Evolutionary conservation across 257 asterid genomes (phyloP).

Genomic region (Avicennia marina): DNA sequence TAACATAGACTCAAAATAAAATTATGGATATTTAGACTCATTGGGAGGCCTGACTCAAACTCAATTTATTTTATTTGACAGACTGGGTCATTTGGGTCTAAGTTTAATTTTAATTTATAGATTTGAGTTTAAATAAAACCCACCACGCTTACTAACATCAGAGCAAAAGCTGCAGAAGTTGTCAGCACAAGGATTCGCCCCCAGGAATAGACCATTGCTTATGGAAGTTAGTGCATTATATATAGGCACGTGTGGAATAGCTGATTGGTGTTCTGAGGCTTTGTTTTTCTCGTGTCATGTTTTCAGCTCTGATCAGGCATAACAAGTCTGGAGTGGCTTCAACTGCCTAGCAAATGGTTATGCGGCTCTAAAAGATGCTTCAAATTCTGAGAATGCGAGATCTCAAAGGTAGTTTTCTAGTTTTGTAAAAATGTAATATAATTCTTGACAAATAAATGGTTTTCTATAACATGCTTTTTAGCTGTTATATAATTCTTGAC

Average conservation of each 20-base stretch:
- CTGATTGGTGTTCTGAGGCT: not conserved
- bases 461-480: not conserved
- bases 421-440: not conserved
- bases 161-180: slow-evolving; percentile 93
- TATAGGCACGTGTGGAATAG: not conserved
- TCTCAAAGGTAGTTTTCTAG: slow-evolving; percentile 52
- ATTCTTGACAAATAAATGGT: not conserved
- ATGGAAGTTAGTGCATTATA: slow-evolving; percentile 61
- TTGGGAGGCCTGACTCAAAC: too few relatives aligned
- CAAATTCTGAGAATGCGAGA: slow-evolving; percentile 54
- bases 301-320: slow-evolving; percentile 75
- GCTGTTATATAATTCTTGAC: too few relatives aligned
- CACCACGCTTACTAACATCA: too few relatives aligned
- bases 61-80: too few relatives aligned
- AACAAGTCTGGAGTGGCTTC: slow-evolving; percentile 69
- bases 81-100: too few relatives aligned
- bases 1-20: too few relatives aligned
- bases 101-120: too few relatives aligned
- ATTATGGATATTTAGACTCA: too few relatives aligned
- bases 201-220: slow-evolving; percentile 69
- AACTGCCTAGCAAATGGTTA: slow-evolving; percentile 79
- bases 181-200: slow-evolving; percentile 81
- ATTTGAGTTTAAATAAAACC: too few relatives aligned
- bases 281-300: not conserved
- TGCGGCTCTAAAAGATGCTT: slow-evolving; percentile 61